Base-by-base conservation (phyloP, 2,329 filamentous ascomycete genomes). In the Xylaria sp. region DNA sequence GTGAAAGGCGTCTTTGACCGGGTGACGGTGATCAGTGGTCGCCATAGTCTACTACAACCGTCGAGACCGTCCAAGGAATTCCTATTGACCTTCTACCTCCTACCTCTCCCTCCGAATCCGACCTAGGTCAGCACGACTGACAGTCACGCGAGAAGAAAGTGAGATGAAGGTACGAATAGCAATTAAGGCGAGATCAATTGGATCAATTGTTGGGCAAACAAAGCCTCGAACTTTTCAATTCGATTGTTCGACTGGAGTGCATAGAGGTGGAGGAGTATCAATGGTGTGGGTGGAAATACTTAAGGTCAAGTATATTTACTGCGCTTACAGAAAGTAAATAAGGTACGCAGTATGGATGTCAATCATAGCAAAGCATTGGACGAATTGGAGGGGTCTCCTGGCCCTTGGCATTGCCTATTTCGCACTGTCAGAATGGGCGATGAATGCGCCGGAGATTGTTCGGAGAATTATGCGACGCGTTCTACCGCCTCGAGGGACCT, bases 1-100 rank as follows among this genome's bases (percentile, higher is more conserved):
- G 9, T 69, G 65, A 55, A 76, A 75, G 20, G 65, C 60, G 44
- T 62, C 55, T 58, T 69, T 72, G 44, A 53, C 65, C 55, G 57
- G 67, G 56, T 54, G 65, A 59, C 60, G 68, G 17, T 60, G 56
- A 7, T 21, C 60, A 21, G 66, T 55, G 64, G 71, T 69, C 37
- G 59, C 54, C 61, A 64, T 60, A 43, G 24, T 39, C n/a, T n/a
- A 40, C n/a, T n/a, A n/a, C n/a, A n/a, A n/a, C n/a, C n/a, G n/a
- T n/a, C n/a, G n/a, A n/a, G n/a, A n/a, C n/a, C n/a, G n/a, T n/a
- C n/a, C n/a, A n/a, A n/a, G n/a, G n/a, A n/a, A n/a, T n/a, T n/a
- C n/a, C n/a, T n/a, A n/a, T n/a, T 13, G 20, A 18, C 18, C 11
- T n/a, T 26, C 22, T 9, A 8, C 39, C 39, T 47, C 7, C 20